Conservation (phyloP, 106 monocot genomes). For the Dactylorhiza incarnata region DNA sequence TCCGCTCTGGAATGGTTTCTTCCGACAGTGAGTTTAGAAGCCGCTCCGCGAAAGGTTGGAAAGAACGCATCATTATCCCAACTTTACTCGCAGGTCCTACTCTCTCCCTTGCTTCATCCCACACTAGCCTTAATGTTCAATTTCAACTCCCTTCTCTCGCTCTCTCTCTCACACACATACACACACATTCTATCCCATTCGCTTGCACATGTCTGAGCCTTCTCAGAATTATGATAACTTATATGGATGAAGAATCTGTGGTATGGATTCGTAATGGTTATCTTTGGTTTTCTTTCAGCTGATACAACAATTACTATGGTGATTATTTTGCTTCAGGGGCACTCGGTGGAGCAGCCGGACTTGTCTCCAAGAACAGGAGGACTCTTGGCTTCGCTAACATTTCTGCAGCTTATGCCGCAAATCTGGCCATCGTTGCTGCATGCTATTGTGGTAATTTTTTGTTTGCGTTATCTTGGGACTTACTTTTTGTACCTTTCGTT, state of each 20-base stretch:
- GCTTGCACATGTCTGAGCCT: neutral
- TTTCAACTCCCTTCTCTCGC: neutral
- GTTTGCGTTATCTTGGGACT: no score
- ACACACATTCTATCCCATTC: neutral
- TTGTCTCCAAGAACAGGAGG: constrained; percentile 66
- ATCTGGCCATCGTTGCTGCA: constrained; percentile 63
- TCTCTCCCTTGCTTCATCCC: neutral
- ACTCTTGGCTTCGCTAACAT: constrained; percentile 27
- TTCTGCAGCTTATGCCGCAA: constrained; percentile 52
- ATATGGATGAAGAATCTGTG: neutral
- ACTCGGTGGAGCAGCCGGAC: constrained; percentile 45
- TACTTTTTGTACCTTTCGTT: neutral
- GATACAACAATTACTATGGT: neutral
- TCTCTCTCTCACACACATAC: neutral
- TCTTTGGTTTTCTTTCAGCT: neutral
- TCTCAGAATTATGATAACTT: neutral
- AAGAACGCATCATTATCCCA: constrained; percentile 44
- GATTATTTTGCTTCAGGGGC: constrained; percentile 21
- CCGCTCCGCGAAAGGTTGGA: constrained; percentile 32
- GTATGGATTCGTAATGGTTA: neutral
- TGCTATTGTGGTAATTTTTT: constrained; percentile 74
- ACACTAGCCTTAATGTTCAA: neutral
- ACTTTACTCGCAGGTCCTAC: constrained; percentile 40
- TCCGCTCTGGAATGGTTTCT: neutral
- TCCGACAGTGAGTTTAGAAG: neutral